Conservation (phyloP, 805 yeast species). For the Cyberlindnera euphorbiae region DNA sequence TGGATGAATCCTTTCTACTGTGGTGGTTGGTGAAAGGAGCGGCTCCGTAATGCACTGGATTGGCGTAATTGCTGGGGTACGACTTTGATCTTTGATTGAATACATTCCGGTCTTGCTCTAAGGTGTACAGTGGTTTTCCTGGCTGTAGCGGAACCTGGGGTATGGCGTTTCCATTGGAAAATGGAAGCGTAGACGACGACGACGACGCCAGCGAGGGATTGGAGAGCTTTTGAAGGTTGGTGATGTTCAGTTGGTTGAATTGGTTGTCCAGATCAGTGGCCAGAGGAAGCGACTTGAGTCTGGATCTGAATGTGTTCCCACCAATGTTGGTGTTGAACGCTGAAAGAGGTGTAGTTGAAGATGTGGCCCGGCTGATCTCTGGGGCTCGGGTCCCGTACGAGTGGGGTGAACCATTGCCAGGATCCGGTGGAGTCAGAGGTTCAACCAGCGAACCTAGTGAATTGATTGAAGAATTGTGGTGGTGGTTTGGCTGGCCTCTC, state of each 20-base stretch:
- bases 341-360: conserved; percentile 19
- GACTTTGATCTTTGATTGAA: not conserved
- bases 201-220: not conserved
- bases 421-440: conserved; percentile 48
- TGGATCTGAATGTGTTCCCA: conserved; percentile 26
- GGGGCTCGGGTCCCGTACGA: conserved; percentile 1
- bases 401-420: conserved; percentile 22
- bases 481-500: conserved; percentile 21
- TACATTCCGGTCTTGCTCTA: no score
- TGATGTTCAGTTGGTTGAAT: conserved; percentile 25
- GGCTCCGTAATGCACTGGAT: no score
- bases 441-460: conserved; percentile 42
- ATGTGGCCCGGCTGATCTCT: conserved; percentile 3
- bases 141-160: conserved; percentile 23
- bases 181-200: not conserved
- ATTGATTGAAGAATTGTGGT: conserved; percentile 28
- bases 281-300: conserved; percentile 30
- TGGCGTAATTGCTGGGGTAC: no score
- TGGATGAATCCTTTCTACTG: conserved; percentile 5
- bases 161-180: conserved; percentile 9
- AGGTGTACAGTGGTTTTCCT: no score
- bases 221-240: conserved; percentile 20
- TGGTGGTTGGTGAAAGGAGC: conserved; percentile 1
- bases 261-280: conserved; percentile 31
- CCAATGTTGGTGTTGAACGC: conserved; percentile 19